These are phyloP conservation scores for Leucogyrophana mollusca DNA, from an alignment of 768 basidiomycete genomes.

Conservation along the genomic window DNA sequence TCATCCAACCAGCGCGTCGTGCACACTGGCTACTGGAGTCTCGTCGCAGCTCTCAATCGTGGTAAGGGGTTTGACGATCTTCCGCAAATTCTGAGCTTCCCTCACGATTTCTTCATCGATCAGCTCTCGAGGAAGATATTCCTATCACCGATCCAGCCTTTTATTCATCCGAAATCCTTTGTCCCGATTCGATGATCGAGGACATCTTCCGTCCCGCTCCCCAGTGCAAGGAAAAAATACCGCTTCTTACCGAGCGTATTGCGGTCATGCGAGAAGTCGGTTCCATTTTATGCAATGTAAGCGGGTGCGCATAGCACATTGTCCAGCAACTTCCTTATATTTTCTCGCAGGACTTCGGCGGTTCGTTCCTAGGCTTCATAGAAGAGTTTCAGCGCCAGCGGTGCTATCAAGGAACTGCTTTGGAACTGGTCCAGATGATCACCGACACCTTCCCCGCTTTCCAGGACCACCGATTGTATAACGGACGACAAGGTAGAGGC, in stretches of 20 bases:
- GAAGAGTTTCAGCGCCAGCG: slow-evolving; percentile 55
- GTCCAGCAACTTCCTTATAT: slow-evolving; percentile 1
- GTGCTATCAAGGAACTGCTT: slow-evolving; percentile 57
- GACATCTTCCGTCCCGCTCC: slow-evolving; percentile 65
- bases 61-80: slow-evolving; percentile 41
- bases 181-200: slow-evolving; percentile 69
- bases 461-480: slow-evolving; percentile 61
- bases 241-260: slow-evolving; percentile 70
- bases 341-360: slow-evolving; percentile 53
- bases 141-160: slow-evolving; percentile 80
- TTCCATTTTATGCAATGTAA: slow-evolving; percentile 63
- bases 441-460: slow-evolving; percentile 72
- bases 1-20: slow-evolving; percentile 43
- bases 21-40: slow-evolving; percentile 85
- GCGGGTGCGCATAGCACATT: slow-evolving; percentile 18
- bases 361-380: slow-evolving; percentile 69
- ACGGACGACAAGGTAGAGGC: slow-evolving; percentile 56
- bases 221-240: slow-evolving; percentile 61
- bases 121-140: slow-evolving; percentile 74
- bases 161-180: slow-evolving; percentile 67
- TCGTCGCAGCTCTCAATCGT: slow-evolving; percentile 81
- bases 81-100: not conserved
- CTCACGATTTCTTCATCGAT: too few relatives aligned
- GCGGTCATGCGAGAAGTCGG: slow-evolving; percentile 79
- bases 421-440: slow-evolving; percentile 73